Percentiles rank a stretch among this genome's conserved stretches.
These are phyloP conservation scores for Epichloe bromicola DNA, from an alignment of 2,329 filamentous ascomycete genomes.

Conservation along the genomic window DNA sequence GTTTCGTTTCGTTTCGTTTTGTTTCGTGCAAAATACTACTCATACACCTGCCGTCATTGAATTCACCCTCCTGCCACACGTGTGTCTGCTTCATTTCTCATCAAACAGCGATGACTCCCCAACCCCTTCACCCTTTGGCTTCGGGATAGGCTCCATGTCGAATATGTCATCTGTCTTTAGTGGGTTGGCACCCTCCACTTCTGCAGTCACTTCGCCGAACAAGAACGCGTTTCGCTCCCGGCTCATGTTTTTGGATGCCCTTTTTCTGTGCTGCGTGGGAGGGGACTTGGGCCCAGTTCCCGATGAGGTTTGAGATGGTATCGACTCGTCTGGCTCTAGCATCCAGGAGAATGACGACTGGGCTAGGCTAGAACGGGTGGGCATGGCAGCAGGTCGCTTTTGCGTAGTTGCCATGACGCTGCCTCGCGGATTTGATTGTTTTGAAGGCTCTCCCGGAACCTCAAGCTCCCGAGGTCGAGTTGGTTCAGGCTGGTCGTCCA, in stretches of 20 bases:
- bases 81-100: background rate
- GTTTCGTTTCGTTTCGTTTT: background rate
- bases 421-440: background rate
- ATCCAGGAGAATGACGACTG: slow-evolving; percentile 73
- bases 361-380: slow-evolving; percentile 52
- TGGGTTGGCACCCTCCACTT: slow-evolving; percentile 19
- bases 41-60: background rate
- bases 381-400: slow-evolving; percentile 29
- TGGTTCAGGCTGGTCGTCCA: background rate
- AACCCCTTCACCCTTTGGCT: slow-evolving; percentile 10
- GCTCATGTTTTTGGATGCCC: slow-evolving; percentile 29
- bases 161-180: slow-evolving; percentile 38
- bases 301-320: slow-evolving; percentile 12
- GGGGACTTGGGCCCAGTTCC: slow-evolving; percentile 17
- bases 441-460: background rate
- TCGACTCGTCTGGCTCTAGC: slow-evolving; percentile 44
- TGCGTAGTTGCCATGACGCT: slow-evolving; percentile 1
- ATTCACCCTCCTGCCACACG: background rate
- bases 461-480: background rate
- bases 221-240: slow-evolving; percentile 46
- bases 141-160: slow-evolving; percentile 36
- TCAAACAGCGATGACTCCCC: background rate
- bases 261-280: slow-evolving; percentile 25
- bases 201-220: slow-evolving; percentile 39
- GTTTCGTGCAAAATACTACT: background rate